These are phyloP conservation scores for Erigeron philadelphicus DNA, from an alignment of 140 eudicot genomes.

Conservation along the genomic window DNA sequence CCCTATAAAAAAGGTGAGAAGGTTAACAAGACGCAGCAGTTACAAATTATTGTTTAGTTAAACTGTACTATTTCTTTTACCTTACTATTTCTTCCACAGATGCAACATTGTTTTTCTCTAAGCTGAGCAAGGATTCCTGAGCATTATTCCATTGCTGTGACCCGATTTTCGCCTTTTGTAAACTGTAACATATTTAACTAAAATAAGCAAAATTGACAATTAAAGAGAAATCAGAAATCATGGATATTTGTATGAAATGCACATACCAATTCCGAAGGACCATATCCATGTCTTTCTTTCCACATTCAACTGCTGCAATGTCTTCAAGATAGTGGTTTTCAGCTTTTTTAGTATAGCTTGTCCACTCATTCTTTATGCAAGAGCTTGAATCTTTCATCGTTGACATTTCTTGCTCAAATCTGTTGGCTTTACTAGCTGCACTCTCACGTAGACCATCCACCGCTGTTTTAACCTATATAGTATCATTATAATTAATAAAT, in stretches of 20 bases:
- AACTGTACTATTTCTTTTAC: slow-evolving; percentile 30
- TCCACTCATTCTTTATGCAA: slow-evolving; percentile 57
- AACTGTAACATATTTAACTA: slow-evolving; percentile 31
- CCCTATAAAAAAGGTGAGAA: slow-evolving; percentile 33
- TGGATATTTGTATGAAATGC: neutral
- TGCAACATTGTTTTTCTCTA: slow-evolving; percentile 75
- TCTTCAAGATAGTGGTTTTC: slow-evolving; percentile 74
- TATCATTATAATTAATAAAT: neutral
- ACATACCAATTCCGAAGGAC: slow-evolving; percentile 72
- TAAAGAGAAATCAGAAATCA: neutral
- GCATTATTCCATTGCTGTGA: slow-evolving; percentile 83
- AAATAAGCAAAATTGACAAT: slow-evolving; percentile 13
- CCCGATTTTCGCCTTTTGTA: slow-evolving; percentile 70
- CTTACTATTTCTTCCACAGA: slow-evolving; percentile 71
- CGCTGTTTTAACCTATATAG: slow-evolving; percentile 63
- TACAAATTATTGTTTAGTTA: neutral
- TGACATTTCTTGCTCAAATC: slow-evolving; percentile 76
- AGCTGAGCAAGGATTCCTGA: slow-evolving; percentile 66
- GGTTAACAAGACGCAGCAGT: neutral
- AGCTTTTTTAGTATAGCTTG: slow-evolving; percentile 45
- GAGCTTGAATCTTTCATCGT: slow-evolving; percentile 66
- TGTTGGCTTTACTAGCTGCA: slow-evolving; percentile 56
- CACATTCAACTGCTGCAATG: slow-evolving; percentile 66
- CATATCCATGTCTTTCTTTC: slow-evolving; percentile 59
- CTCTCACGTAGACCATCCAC: slow-evolving; percentile 65